Conservation (phyloP, 2,329 filamentous ascomycete species). For the Colletotrichum melonis region DNA sequence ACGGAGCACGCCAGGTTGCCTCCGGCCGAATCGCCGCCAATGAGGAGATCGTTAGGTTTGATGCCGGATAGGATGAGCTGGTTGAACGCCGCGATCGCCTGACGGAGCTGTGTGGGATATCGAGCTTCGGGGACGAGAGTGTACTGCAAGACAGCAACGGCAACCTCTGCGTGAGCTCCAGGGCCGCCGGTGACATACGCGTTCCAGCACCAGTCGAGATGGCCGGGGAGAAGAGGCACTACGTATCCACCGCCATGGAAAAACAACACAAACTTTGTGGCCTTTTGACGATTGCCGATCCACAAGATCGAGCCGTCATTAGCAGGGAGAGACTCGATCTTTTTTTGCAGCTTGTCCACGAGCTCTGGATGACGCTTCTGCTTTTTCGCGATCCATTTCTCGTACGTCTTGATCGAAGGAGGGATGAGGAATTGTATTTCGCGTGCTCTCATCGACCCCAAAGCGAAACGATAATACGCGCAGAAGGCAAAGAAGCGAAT, state of each 20-base stretch:
- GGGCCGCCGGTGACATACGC: constrained; percentile 38
- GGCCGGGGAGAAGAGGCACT: constrained; percentile 36
- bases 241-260: constrained; percentile 46
- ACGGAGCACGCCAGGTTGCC: constrained; percentile 48
- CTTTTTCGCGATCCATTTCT: constrained; percentile 40
- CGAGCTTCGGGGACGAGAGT: constrained; percentile 31
- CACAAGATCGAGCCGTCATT: constrained; percentile 40
- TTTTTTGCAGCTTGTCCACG: background rate
- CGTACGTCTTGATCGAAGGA: constrained; percentile 38
- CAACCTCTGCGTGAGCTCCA: constrained; percentile 24
- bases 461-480: constrained; percentile 35
- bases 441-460: constrained; percentile 27
- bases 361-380: constrained; percentile 3
- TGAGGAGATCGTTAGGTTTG: constrained; percentile 43
- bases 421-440: constrained; percentile 40
- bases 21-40: constrained; percentile 51
- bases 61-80: constrained; percentile 45
- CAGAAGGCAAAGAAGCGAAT: constrained; percentile 35
- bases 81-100: constrained; percentile 42
- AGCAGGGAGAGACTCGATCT: constrained; percentile 20
- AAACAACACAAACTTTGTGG: constrained; percentile 43
- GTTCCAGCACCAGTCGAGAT: constrained; percentile 43
- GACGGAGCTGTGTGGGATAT: constrained; percentile 30
- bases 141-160: constrained; percentile 34
- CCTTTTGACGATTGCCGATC: constrained; percentile 42